These are phyloP conservation scores for Entophlyctis luteolus DNA, from an alignment of 192 early-diverging fungal genomes.

Conservation along the genomic window DNA sequence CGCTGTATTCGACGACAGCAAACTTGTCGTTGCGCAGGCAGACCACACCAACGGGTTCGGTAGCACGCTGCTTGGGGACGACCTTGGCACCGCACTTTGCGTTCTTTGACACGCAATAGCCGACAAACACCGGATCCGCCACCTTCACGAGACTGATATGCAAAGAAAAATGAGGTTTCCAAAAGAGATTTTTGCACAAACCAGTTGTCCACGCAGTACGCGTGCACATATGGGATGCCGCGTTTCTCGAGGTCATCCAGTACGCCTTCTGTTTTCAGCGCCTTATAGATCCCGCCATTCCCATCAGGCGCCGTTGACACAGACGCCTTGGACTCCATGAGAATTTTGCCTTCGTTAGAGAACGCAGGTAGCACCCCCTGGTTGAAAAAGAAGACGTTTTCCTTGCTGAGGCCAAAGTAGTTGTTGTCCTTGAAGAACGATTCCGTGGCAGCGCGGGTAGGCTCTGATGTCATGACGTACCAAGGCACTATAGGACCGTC, in stretches of 20 bases:
- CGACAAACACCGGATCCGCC: slow-evolving; percentile 93
- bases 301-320: slow-evolving; percentile 63
- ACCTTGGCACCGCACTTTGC: slow-evolving; percentile 94
- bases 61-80: slow-evolving; percentile 79
- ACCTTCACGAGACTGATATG: slow-evolving; percentile 73
- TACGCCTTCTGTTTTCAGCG: slow-evolving; percentile 76
- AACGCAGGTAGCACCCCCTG: slow-evolving; percentile 93
- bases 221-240: slow-evolving; percentile 84
- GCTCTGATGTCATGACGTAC: slow-evolving; percentile 98
- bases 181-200: not conserved
- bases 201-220: slow-evolving; percentile 98
- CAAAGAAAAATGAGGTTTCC: not conserved
- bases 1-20: slow-evolving; percentile 94
- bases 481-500: slow-evolving; percentile 72
- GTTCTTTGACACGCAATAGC: slow-evolving; percentile 81
- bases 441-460: slow-evolving; percentile 77
- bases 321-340: slow-evolving; percentile 73
- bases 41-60: slow-evolving; percentile 94
- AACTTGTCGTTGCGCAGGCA: slow-evolving; percentile 78
- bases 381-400: slow-evolving; percentile 93
- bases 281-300: slow-evolving; percentile 91
- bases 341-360: slow-evolving; percentile 85
- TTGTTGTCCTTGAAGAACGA: slow-evolving; percentile 72
- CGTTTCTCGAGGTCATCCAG: slow-evolving; percentile 74
- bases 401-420: slow-evolving; percentile 81